Evolutionary conservation across 75 land plant species (phyloP), one percentile per base, ranked within the genome.

Genomic region (Azolla pinnata): DNA sequence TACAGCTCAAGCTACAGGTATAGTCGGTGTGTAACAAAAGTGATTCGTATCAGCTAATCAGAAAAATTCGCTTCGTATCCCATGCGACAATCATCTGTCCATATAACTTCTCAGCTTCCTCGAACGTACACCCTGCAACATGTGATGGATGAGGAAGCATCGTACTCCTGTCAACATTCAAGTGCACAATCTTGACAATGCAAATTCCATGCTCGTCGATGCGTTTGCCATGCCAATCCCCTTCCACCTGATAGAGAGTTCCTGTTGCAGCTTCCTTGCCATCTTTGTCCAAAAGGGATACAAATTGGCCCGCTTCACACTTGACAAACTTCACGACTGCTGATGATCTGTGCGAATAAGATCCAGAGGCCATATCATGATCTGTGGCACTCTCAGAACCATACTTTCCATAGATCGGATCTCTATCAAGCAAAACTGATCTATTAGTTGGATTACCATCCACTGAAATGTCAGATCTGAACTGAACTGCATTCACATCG

Each of bases 41-140:
- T n/a, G n/a, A n/a, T n/a, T n/a, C n/a, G n/a, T n/a, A 21, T 52
- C 28, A 52, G 54, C 54, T 52, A 12, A 52, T 52, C 25, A 52
- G 29, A 27, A 52, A 24, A 24, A 27, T 24, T 3, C 54, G 54
- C 24, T 67, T 61, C 20, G 64, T 38, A 74, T 84, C 84, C 89
- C 95, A 88, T 10, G 75, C 54, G 2, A 85, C 83, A 62, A 75
- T 53, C 73, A 82, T 71, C n/a, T 51, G 55, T 14, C 88, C 88
- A 62, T 64, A 47, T 59, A 58, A 67, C 7, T 51, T 59, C 56
- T 82, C 95, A 10, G 83, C 76, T 54, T 88, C 89, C 47, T 72
- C 67, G 75, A 88, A 56, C 76, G 74, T 68, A 9, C 50, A 29
- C 20, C 85, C 85, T 44, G 83, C 54, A 33, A 62, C 24, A n/a